Evolutionary conservation across 192 early-diverging fungal genomes (phyloP), one percentile per base, ranked within the genome.

Genomic region (Umbelopsis isabellina): DNA sequence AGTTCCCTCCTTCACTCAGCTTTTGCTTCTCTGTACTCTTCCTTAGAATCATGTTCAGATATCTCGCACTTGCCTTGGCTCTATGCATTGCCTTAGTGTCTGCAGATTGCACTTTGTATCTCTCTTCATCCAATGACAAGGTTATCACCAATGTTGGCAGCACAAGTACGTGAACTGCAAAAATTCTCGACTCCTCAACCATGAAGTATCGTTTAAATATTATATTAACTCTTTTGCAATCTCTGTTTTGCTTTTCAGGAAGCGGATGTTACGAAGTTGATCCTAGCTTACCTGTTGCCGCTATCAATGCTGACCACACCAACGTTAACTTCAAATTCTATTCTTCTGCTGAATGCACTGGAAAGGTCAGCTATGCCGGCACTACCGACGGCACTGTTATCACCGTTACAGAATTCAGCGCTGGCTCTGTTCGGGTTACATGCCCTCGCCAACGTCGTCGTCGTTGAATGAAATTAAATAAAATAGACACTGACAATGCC

Each of bases 291-390:
- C 27, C 27, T 15, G 33, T 61, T 33, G 25, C 25, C 13, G 18
- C 55, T 2, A 61, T 61, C 3, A 61, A 33, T 35, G 55, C 55
- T 16, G 55, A 61, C 25, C 7, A 15, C 7, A 25, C 55, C 27
- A 25, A 61, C 55, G 55, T 61, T n/a, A 25, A 61, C 33, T 61
- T 61, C 55, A 61, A 61, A 13, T 61, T 61, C 30, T 25, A n/a
- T 35, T 61, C 55, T 6, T 3, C 27, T 16, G 55, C 55, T 16
- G 33, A 61, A 22, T 61, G 55, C 27, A 33, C 27, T 2, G 55
- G 55, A 10, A 61, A 33, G 27, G n/a, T 15, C 0, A 30, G 18
- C 25, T 61, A 61, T 30, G 4, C 55, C 4, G 55, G 55, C 33
- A 12, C 55, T 16, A 61, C 55, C 16, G 37, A 30, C 18, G 18